Evolutionary conservation across 164 flowering plant genomes (phyloP), one percentile per base, ranked within the genome.

Genomic region (Taxillus chinensis): DNA sequence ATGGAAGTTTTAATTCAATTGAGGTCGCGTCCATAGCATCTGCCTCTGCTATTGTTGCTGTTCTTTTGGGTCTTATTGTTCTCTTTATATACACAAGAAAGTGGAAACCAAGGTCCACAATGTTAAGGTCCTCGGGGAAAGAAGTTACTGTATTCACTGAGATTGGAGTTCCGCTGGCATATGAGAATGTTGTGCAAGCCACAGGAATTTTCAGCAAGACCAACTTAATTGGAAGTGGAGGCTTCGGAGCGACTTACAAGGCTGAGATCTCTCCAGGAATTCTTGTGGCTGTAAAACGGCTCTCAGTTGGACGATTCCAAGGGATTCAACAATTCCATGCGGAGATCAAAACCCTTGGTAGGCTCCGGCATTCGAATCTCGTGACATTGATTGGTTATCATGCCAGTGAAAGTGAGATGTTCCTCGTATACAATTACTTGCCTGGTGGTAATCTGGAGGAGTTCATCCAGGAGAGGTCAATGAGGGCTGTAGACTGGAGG

Each of bases 181-280:
- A 70, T 61, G 96, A 89, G 59, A 78, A 65, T 57, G 93, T 91
- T 61, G 93, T 91, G 55, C 78, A 78, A 53, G 96, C 89, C 55
- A 91, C 97, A 5, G 89, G 82, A 8, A 68, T 67, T 64, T 91
- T 89, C 72, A 91, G 79, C 68, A 82, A 95, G 0, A 78, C 83
- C 71, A 91, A 91, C 74, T 89, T 92, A 74, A 91, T 91, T 41
- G 98, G 98, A 5, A 84, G 63, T 77, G 98, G 98, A 55, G 96
- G 98, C 8, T 91, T 91, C 73, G 98, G 98, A 62, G 92, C 96
- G 16, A 91, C 98, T 4, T 89, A 85, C 79, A 91, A 85, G 62
- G 98, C 98, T 43, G 95, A 89, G 75, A 73, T 91, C 37, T 74
- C 90, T 7, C 83, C 90, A 2, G 87, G 90, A 45, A 70, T 75